Base-by-base conservation (phyloP, 169 alveolate species). In the Cytauxzoon felis region DNA sequence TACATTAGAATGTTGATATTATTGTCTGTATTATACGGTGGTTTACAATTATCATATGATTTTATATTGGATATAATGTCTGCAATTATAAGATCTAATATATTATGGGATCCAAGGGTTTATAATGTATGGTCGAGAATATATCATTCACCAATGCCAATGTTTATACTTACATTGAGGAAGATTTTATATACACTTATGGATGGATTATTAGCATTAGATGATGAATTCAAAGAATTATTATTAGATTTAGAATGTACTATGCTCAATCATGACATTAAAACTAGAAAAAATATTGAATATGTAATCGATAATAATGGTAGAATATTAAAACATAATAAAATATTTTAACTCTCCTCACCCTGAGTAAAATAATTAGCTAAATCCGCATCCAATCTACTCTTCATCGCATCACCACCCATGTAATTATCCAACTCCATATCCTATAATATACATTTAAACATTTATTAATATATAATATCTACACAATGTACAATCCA, bases 381-480 rank as follows among this genome's bases (percentile, higher is more conserved):
- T 26, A 76, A 61, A 45, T 76, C 75, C n/a, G 41, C 59, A 40
- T 76, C 86, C 43, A 76, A 48, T 1, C 65, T 49, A 19, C 57
- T 52, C 73, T 67, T 76, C 6, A 68, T 29, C 24, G 83, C 65
- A 3, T 76, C 86, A 32, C 54, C 64, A 4, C 86, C 86, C 86
- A 76, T 76, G 50, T 76, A 76, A n/a, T 34, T 64, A 60, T 76
- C 86, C 34, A 76, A 36, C 36, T 76, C 81, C 80, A 64, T 66
- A 53, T 76, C 86, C 86, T 76, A 48, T 29, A 40, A n/a, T 57
- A 27, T 24, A 3, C 19, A 7, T 40, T 5, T 59, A 5, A 59
- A n/a, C 27, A 56, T 6, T 1, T 38, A 56, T 40, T 19, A 16
- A 21, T 50, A 50, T 11, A 7, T 50, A 29, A 49, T 50, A 4